A percentile compares a stretch with the other conserved stretches of the same genome.
Conservation (phyloP, 140 eudicot species). For the Flaveria floridana region DNA sequence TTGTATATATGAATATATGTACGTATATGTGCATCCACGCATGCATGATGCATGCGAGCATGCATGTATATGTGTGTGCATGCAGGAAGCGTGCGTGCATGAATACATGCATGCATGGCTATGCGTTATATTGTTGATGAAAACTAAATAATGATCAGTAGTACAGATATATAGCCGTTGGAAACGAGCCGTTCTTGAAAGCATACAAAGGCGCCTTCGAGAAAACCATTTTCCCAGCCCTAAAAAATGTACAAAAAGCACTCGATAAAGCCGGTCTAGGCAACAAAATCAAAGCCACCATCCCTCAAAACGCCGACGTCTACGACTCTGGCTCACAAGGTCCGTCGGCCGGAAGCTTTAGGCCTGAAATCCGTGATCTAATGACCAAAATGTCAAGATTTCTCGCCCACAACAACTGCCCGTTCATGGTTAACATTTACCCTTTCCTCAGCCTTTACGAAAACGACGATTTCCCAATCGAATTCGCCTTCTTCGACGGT, state of each 20-base stretch:
- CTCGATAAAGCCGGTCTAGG: slow-evolving; percentile 43
- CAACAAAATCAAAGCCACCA: slow-evolving; percentile 45
- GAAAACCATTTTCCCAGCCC: slow-evolving; percentile 43
- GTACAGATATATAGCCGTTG: slow-evolving; percentile 49
- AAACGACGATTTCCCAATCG: slow-evolving; percentile 48
- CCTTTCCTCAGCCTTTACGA: slow-evolving; percentile 59
- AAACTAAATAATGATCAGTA: neutral
- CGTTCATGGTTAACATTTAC: slow-evolving; percentile 60
- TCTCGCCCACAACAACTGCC: slow-evolving; percentile 38
- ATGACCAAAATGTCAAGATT: slow-evolving; percentile 43
- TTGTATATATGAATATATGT: no score
- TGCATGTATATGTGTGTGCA: neutral
- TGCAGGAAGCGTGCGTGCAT: no score
- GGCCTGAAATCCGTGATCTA: slow-evolving; percentile 47
- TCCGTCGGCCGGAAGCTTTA: slow-evolving; percentile 58
- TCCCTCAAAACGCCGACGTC: slow-evolving; percentile 51
- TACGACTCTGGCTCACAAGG: slow-evolving; percentile 39
- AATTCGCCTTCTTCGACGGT: slow-evolving; percentile 63
- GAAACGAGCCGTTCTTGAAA: slow-evolving; percentile 53
- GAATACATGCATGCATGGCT: neutral
- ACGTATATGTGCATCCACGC: neutral
- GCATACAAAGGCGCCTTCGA: slow-evolving; percentile 43
- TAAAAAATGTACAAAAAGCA: slow-evolving; percentile 51
- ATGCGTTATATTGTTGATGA: neutral
- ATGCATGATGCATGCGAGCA: neutral